A percentile compares a stretch with the other conserved stretches of the same genome.
These are phyloP conservation scores for Didymellaceae sp. DNA, from an alignment of 2,329 filamentous ascomycete genomes.

Conservation along the genomic window DNA sequence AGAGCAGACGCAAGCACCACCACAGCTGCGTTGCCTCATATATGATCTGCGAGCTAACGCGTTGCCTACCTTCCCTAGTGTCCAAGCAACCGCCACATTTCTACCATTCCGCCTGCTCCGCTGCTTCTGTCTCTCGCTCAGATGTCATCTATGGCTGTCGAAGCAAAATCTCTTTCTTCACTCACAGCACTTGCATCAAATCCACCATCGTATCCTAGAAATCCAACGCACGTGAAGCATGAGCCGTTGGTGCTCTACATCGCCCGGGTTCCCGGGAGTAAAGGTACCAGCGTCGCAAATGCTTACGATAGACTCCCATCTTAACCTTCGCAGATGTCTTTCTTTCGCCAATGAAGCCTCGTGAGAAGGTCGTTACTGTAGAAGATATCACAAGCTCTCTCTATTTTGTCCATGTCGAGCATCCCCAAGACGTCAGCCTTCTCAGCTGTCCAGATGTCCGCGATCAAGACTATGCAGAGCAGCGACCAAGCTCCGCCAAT, in stretches of 20 bases:
- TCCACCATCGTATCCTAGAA: slow-evolving; percentile 83
- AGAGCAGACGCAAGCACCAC: slow-evolving; percentile 27
- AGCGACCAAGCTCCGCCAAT: slow-evolving; percentile 14
- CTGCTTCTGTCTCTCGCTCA: slow-evolving; percentile 21
- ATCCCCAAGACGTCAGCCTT: slow-evolving; percentile 59
- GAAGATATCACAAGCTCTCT: slow-evolving; percentile 87
- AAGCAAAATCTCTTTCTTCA: slow-evolving; percentile 82
- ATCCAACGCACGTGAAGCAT: slow-evolving; percentile 71
- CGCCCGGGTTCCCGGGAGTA: slow-evolving; percentile 87
- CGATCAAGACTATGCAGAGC: slow-evolving; percentile 21
- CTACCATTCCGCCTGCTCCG: slow-evolving; percentile 15
- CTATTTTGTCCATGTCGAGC: slow-evolving; percentile 87
- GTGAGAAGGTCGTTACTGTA: slow-evolving; percentile 83
- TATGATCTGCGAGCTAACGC: slow-evolving; percentile 27
- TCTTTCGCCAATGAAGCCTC: slow-evolving; percentile 87
- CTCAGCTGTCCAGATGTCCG: slow-evolving; percentile 24
- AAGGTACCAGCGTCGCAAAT: slow-evolving; percentile 63
- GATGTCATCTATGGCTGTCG: slow-evolving; percentile 57
- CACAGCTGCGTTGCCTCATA: slow-evolving; percentile 31
- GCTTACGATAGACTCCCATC: background rate
- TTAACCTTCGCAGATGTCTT: slow-evolving; percentile 73
- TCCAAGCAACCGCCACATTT: slow-evolving; percentile 20
- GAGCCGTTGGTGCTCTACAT: slow-evolving; percentile 87
- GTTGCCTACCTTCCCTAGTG: slow-evolving; percentile 15
- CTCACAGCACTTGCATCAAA: slow-evolving; percentile 83